Percentiles rank a stretch among this genome's conserved stretches.
Conservation (phyloP, 1,284 basidiomycete species). For the Ustilago bromivora region DNA sequence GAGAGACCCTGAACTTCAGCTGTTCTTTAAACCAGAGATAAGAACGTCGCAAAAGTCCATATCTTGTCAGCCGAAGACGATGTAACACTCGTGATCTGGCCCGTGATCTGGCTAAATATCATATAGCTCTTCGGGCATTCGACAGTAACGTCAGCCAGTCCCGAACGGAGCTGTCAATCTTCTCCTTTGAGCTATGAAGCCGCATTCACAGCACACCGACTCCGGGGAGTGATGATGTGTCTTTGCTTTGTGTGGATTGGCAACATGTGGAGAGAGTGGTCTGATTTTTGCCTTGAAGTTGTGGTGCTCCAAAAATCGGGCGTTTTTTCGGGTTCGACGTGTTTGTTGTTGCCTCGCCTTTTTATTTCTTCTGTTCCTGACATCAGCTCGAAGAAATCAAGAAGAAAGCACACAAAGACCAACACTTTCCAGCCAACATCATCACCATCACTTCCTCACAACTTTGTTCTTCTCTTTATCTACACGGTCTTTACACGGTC, state of each 20-base stretch:
- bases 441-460: background rate
- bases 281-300: conserved; percentile 18
- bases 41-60: background rate
- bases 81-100: background rate
- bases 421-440: conserved; percentile 5
- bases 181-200: background rate
- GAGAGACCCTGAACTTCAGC: conserved; percentile 1
- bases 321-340: background rate
- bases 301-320: conserved; percentile 7
- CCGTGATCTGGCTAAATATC: too few relatives aligned
- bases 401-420: conserved; percentile 9
- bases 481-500: conserved; percentile 30
- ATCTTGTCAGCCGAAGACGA: background rate
- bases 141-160: background rate
- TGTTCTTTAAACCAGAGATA: background rate
- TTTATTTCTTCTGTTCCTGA: background rate
- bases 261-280: conserved; percentile 11
- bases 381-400: background rate
- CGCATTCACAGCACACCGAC: background rate
- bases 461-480: conserved; percentile 1
- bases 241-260: conserved; percentile 8
- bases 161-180: background rate
- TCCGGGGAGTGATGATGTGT: background rate
- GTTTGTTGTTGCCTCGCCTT: background rate
- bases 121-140: too few relatives aligned